phyloP scores from a whole-genome alignment of 73 alveolate species.

The Blepharisma japonicum region DNA sequence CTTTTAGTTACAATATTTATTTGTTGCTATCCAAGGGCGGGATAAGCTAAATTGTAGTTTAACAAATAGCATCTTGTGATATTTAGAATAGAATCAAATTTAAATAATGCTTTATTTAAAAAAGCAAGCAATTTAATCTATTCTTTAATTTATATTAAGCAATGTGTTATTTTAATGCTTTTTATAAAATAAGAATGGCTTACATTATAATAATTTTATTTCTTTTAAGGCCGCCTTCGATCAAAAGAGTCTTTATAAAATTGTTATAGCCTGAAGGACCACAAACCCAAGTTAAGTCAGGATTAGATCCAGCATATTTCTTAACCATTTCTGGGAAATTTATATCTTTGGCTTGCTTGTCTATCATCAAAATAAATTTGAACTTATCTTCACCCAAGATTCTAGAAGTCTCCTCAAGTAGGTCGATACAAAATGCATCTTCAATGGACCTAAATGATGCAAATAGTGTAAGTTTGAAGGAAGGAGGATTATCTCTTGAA shows the following conservation, averaged over 20 bases:
- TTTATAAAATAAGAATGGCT: no score
- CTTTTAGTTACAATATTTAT: no score
- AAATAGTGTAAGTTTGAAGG: not conserved
- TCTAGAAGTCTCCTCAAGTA: not conserved
- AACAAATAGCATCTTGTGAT: no score
- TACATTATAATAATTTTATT: not conserved
- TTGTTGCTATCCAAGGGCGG: no score
- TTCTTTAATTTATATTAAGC: no score
- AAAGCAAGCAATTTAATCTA: no score
- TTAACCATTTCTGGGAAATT: not conserved
- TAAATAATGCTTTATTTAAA: no score
- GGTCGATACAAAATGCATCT: slow-evolving; percentile 4
- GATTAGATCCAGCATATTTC: not conserved
- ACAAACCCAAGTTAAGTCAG: slow-evolving; percentile 9
- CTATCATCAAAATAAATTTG: not conserved
- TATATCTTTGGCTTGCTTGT: not conserved
- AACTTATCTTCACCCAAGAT: not conserved
- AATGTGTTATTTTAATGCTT: no score
- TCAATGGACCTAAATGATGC: not conserved
- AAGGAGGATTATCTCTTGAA: not conserved
- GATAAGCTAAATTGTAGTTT: no score
- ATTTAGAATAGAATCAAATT: no score
- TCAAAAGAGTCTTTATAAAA: not conserved
- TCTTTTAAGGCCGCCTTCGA: not conserved
- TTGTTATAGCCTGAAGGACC: slow-evolving; percentile 24